Evolutionary conservation across 352 stramenopile genomes (phyloP), one percentile per base, ranked within the genome.

Genomic region (Globisporangium rhizosaccharum): DNA sequence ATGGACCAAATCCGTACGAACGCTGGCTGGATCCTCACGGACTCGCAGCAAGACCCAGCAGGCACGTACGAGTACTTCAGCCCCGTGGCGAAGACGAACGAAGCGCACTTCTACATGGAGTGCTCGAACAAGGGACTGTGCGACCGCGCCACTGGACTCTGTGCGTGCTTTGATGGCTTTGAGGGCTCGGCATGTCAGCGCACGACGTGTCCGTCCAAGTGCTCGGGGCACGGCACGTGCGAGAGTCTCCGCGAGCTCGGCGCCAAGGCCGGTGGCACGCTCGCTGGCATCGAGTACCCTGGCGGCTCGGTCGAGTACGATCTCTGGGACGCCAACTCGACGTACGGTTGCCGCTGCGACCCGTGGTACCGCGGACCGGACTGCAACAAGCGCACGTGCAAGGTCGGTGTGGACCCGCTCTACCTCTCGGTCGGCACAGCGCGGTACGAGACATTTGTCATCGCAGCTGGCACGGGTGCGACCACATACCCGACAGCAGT

Each of bases 51-150:
- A 65, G 67, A 71, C 30, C 87, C 88, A 0, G 63, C 58, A 41
- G 71, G 73, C 18, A 85, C 76, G 65, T 96, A 84, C 72, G 83
- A 90, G 64, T 88, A 81, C 70, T 88, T 87, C 56, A 75, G 76
- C 59, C 78, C 77, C 23, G 33, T 56, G n/a, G 79, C 78, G 1
- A 52, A 57, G 0, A 12, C 15, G 1, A 36, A 73, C 56, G 77
- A 88, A 39, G 92, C 83, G 10, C 90, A 97, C 65, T 96, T 92
- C 66, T 97, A 98, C 69, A 85, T 90, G 70, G 89, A 98, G 65
- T 98, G 93, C 69, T 94, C 84, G 44, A 97, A 97, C 76, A 96
- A 96, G 62, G 93, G 93, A 20, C 66, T 97, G 52, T 98, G 91
- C 57, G 90, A 98, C 66, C 84, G 90, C 49, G 53, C 48, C 9